Evolutionary conservation across 768 basidiomycete genomes (phyloP).

Genomic region (Pleurotus ostreatus): DNA sequence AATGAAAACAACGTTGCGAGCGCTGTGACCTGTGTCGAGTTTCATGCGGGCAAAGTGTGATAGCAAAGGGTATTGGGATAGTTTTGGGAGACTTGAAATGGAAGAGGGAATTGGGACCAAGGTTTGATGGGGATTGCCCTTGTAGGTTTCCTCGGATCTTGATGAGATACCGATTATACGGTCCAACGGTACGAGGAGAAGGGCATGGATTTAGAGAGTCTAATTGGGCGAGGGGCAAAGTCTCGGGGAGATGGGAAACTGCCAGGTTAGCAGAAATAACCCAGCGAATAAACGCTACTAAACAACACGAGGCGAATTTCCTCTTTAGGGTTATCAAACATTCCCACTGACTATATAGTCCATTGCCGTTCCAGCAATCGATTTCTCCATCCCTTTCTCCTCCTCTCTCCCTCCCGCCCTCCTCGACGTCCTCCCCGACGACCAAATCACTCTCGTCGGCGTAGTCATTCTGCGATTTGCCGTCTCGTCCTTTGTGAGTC

Average conservation of each 20-base stretch:
- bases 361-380: conserved; percentile 19
- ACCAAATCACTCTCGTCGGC: conserved; percentile 13
- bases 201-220: conserved; percentile 5
- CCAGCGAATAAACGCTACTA: conserved; percentile 10
- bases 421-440: conserved; percentile 5
- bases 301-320: conserved; percentile 7
- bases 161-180: conserved; percentile 8
- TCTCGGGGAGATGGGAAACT: conserved; percentile 8
- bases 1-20: conserved; percentile 9
- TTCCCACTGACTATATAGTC: conserved; percentile 9
- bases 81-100: neutral
- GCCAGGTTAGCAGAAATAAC: conserved; percentile 4
- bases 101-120: neutral
- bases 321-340: conserved; percentile 10
- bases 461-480: conserved; percentile 11
- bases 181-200: conserved; percentile 8
- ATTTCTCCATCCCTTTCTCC: conserved; percentile 18
- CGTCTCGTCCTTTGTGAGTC: conserved; percentile 18
- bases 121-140: conserved; percentile 4
- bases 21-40: conserved; percentile 4
- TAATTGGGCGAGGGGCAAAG: conserved; percentile 7
- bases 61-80: neutral
- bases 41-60: conserved; percentile 9
- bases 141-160: conserved; percentile 9
- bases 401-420: conserved; percentile 19